Base-by-base conservation (phyloP, 306 rosid species). In the Pueraria montana region DNA sequence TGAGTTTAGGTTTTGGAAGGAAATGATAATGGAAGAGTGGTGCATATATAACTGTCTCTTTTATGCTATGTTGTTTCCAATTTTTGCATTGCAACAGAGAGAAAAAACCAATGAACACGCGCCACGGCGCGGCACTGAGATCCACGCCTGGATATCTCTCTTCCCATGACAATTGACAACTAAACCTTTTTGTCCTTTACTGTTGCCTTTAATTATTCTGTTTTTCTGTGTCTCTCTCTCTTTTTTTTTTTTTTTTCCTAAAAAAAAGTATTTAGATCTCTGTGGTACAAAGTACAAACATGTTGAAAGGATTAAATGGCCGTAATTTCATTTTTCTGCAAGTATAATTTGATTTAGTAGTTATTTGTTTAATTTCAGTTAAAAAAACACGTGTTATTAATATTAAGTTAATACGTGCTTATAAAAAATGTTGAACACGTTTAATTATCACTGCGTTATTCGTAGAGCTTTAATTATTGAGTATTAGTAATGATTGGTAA, bases 151-250 rank as follows among this genome's bases (percentile, higher is more conserved):
- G 17, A 12, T 27, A 56, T 12, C 1, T 36, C 21, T 66, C 17
- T 9, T 18, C 6, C 8, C 40, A 34, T 27, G 11, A 0, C 20
- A 8, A 11, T 0, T 73, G 78, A 53, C 72, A 26, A 6, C 67
- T 27, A 38, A 38, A 55, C 53, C 68, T 12, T 75, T 55, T 75
- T 53, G 59, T 62, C 61, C 9, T 76, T 17, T 58, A 9, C 20
- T 27, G 38, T 61, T 30, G 34, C 32, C 58, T 46, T 71, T 53
- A 11, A 45, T 23, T 5, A 43, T 69, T 43, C 34, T 23, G 34
- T 21, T 32, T 30, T 3, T 18, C 32, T 74, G 12, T n/a, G n/a
- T n/a, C n/a, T n/a, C n/a, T n/a, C n/a, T 74, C 16, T 7, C 55
- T 0, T 0, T 32, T 16, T 64, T 27, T 43, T 1, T 43, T 45